Base-by-base conservation (phyloP, 352 stramenopile species). In the Phytopythium ostracodes region DNA sequence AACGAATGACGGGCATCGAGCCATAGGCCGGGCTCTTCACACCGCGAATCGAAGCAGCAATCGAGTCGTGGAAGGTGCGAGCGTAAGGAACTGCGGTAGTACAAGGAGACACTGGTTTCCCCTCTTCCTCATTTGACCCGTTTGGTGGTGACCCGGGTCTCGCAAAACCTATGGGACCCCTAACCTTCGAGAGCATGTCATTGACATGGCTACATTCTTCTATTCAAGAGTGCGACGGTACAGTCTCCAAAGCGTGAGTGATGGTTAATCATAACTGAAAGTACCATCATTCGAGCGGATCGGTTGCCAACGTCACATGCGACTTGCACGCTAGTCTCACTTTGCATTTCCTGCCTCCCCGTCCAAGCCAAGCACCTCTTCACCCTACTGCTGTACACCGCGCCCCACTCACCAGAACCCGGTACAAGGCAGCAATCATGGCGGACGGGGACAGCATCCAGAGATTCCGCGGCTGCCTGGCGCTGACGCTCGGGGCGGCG, bases 381-480 rank as follows among this genome's bases (percentile, higher is more conserved):
- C 44, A 31, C 31, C 33, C 33, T 14, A 38, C 33, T 29, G 44
- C 44, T 3, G 22, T 5, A 9, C 46, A 20, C 46, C 46, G 11
- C 46, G 11, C 46, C 6, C 15, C 1, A 22, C 49, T 22, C 50
- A 38, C 44, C 24, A 22, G 27, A n/a, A n/a, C n/a, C n/a, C n/a
- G n/a, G n/a, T n/a, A n/a, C 27, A 46, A 33, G 17, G 10, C 33
- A 10, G 6, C n/a, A 53, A 2, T 12, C 11, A 72, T 70, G 66
- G 49, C 25, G 35, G 54, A 52, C 15, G 36, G 40, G 20, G 57
- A 71, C 47, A 57, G 49, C 25, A 56, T 81, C 44, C 25, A 56
- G 46, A 60, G 47, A 40, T 81, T 69, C 66, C 73, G 68, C 22
- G 73, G 73, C 50, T 81, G 73, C 50, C 63, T 81, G 50, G 70